Evolutionary conservation across 169 alveolate species (phyloP).

Genomic region (Eimeria sp.): DNA sequence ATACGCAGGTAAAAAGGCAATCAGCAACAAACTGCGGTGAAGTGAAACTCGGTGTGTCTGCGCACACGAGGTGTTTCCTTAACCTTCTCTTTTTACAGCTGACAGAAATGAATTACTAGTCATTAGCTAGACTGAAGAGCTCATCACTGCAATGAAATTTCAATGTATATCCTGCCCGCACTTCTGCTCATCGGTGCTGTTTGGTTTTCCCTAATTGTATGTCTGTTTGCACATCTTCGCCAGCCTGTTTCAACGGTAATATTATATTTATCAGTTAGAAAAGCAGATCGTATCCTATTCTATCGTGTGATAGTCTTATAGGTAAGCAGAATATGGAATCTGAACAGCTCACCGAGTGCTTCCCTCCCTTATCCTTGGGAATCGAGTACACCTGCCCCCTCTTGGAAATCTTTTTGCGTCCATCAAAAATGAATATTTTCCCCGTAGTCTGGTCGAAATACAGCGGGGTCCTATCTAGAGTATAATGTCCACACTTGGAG

Average conservation of each 20-base stretch:
- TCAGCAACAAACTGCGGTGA: neutral
- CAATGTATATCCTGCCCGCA: too few species aligned
- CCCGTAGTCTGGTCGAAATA: slow-evolving; percentile 87
- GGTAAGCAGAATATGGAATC: neutral
- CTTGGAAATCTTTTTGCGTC: slow-evolving; percentile 84
- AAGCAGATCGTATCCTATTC: too few species aligned
- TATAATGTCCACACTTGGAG: slow-evolving; percentile 91
- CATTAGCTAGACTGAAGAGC: too few species aligned
- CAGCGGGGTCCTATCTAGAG: slow-evolving; percentile 90
- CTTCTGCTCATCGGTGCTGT: neutral
- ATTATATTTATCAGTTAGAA: too few species aligned
- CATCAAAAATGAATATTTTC: slow-evolving; percentile 85
- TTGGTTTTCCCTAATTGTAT: too few species aligned
- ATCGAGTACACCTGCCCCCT: slow-evolving; percentile 91
- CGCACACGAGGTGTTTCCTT: neutral
- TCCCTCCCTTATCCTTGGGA: slow-evolving; percentile 91
- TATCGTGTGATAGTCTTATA: neutral
- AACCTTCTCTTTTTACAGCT: neutral
- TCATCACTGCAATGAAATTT: neutral
- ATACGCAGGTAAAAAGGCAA: neutral
- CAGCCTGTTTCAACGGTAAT: neutral
- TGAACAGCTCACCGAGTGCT: slow-evolving; percentile 72
- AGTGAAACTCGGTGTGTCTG: neutral
- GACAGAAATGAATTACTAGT: neutral
- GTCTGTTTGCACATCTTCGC: neutral